Conservation (phyloP, 208 protist genomes). For the Trypanosomatidae sp. region DNA sequence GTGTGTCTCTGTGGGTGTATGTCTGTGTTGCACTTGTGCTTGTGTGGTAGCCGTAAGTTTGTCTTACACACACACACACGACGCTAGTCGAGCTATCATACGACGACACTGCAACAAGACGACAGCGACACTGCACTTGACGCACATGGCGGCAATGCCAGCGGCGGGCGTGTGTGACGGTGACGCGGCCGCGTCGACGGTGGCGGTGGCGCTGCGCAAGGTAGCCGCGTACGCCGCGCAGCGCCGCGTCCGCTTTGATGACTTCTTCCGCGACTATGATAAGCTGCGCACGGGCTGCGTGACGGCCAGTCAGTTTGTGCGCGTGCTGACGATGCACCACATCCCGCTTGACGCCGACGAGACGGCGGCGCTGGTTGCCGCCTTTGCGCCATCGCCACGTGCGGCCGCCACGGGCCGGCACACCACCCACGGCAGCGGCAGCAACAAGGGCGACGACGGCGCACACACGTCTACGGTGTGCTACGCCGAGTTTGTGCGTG, state of each 20-base stretch:
- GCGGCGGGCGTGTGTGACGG: too few relatives aligned
- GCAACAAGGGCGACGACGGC: neutral
- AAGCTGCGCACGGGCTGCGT: conserved; percentile 55
- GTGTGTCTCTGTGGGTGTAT: too few relatives aligned
- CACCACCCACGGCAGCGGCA: neutral
- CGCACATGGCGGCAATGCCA: too few relatives aligned
- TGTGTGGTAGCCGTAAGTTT: too few relatives aligned
- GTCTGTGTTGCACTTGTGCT: too few relatives aligned
- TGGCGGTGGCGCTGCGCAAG: conserved; percentile 18
- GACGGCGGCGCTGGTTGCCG: conserved; percentile 9
- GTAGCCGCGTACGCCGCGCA: conserved; percentile 31
- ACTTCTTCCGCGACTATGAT: conserved; percentile 82
- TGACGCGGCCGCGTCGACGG: too few relatives aligned
- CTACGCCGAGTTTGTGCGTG: conserved; percentile 32
- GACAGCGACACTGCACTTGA: too few relatives aligned
- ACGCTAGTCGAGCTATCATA: too few relatives aligned
- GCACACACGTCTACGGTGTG: conserved; percentile 10
- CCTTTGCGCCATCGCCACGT: conserved; percentile 10
- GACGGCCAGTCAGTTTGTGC: conserved; percentile 59
- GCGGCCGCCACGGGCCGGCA: neutral
- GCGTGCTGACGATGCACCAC: conserved; percentile 36
- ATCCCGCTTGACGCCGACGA: conserved; percentile 39
- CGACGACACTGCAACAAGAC: too few relatives aligned
- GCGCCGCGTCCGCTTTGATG: conserved; percentile 59
- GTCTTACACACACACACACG: too few relatives aligned